A percentile compares a stretch with the other conserved stretches of the same genome.
These are phyloP conservation scores for Vinca major DNA, from an alignment of 305 asterid genomes.

Conservation along the genomic window DNA sequence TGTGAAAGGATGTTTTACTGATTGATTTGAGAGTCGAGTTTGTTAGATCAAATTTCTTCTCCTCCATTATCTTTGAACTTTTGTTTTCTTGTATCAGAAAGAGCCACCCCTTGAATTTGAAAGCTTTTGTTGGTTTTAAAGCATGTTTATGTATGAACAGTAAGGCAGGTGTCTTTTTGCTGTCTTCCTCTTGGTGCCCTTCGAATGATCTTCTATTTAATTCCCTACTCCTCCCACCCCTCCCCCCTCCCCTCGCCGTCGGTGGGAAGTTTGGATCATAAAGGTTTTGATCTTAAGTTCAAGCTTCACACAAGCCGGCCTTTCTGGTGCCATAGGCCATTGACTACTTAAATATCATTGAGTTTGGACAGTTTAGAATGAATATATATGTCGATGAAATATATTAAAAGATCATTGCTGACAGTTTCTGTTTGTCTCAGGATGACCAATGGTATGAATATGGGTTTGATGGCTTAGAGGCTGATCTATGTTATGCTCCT, in stretches of 20 bases:
- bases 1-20: background rate
- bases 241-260: background rate
- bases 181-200: too few species aligned
- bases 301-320: background rate
- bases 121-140: too few species aligned
- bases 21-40: background rate
- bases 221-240: too few species aligned
- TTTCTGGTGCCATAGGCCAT: background rate
- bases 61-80: background rate
- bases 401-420: constrained; percentile 1
- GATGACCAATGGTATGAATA: constrained; percentile 26
- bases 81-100: background rate
- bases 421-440: constrained; percentile 27
- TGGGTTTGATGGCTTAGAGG: constrained; percentile 33
- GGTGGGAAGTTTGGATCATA: background rate
- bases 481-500: constrained; percentile 30
- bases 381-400: background rate
- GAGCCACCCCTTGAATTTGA: too few species aligned
- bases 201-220: too few species aligned
- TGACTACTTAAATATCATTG: background rate
- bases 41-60: background rate
- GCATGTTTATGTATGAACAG: too few species aligned
- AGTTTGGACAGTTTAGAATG: background rate
- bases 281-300: background rate
- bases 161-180: too few species aligned